phyloP scores from a whole-genome alignment of 2,329 filamentous ascomycete genomes.

The Pseudocercospora cruenta region DNA sequence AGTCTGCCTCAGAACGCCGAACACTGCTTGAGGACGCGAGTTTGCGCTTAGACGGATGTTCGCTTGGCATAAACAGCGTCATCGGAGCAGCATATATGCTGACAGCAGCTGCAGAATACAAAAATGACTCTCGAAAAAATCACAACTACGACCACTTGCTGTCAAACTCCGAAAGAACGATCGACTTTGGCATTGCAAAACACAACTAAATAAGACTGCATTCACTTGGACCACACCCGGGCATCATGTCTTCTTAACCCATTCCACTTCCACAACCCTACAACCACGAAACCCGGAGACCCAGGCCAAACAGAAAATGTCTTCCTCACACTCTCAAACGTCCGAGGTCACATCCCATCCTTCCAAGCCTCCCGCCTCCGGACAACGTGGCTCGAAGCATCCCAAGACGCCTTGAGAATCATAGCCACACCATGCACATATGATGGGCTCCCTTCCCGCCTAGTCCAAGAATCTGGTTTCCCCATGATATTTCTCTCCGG shows the following conservation, averaged over 20 bases:
- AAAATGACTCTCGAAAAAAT: too few species aligned
- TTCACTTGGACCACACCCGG: too few species aligned
- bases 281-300: neutral
- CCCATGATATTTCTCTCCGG: conserved; percentile 52
- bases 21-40: too few species aligned
- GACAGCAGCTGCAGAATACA: too few species aligned
- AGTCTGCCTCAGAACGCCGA: too few species aligned
- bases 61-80: too few species aligned
- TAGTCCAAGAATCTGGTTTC: conserved; percentile 53
- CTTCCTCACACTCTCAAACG: neutral
- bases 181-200: too few species aligned
- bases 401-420: conserved; percentile 48
- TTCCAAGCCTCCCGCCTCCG: conserved; percentile 45
- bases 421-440: conserved; percentile 50
- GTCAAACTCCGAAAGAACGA: too few species aligned
- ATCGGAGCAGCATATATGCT: too few species aligned
- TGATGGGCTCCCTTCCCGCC: conserved; percentile 34
- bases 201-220: too few species aligned
- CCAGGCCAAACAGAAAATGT: neutral
- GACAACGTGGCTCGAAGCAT: conserved; percentile 45
- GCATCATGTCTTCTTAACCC: neutral
- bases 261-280: conserved; percentile 7
- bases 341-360: conserved; percentile 38
- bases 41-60: too few species aligned
- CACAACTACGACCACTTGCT: too few species aligned